Percentiles rank a stretch among this genome's conserved stretches.
phyloP scores from a whole-genome alignment of 164 flowering plant species.

The Berberis vulgaris region DNA sequence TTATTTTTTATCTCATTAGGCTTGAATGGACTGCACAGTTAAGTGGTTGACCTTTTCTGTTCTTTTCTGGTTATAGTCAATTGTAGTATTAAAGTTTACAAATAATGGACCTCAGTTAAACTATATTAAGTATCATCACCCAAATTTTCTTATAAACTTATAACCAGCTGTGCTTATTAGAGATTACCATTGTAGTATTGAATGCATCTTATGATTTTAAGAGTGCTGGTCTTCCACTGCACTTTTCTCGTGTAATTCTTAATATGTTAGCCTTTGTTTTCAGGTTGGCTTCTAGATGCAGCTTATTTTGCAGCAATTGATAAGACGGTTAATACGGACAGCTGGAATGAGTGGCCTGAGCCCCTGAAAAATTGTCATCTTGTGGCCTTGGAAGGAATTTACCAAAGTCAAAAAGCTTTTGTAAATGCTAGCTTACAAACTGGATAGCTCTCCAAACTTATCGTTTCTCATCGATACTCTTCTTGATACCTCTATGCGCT shows the following conservation, averaged over 20 bases:
- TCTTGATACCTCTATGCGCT: slow-evolving; percentile 6
- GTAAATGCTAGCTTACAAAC: slow-evolving; percentile 33
- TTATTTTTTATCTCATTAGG: too few species aligned
- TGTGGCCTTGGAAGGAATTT: slow-evolving; percentile 71
- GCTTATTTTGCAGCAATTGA: slow-evolving; percentile 95
- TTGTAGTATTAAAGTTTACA: too few species aligned
- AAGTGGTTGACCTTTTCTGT: too few species aligned
- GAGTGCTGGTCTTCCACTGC: background rate
- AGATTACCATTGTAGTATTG: too few species aligned
- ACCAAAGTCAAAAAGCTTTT: slow-evolving; percentile 58
- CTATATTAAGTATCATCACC: too few species aligned
- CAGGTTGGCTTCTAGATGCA: slow-evolving; percentile 98
- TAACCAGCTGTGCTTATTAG: too few species aligned
- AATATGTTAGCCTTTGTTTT: background rate
- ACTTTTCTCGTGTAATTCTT: background rate
- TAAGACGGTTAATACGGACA: slow-evolving; percentile 39
- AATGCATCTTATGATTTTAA: background rate
- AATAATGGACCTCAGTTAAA: too few species aligned
- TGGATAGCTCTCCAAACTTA: background rate
- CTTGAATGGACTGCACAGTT: too few species aligned
- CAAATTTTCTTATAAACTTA: too few species aligned
- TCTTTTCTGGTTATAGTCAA: too few species aligned
- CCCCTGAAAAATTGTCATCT: slow-evolving; percentile 80
- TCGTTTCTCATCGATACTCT: background rate
- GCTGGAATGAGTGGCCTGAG: slow-evolving; percentile 96